Conservation (phyloP, 192 early-diverging fungal genomes). For the Rhizophagus sp. region DNA sequence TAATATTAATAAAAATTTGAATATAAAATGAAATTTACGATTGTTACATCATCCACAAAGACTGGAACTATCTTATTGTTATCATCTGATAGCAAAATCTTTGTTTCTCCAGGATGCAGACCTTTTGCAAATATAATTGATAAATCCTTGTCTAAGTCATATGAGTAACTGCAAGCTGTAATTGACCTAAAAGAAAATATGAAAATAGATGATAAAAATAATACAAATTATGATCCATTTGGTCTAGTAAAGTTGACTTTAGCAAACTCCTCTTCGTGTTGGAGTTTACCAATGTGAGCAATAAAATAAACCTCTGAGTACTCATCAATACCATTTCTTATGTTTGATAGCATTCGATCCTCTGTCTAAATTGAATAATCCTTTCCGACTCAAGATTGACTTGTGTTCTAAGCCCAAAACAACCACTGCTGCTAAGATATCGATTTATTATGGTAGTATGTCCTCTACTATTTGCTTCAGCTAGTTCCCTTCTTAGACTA, state of each 20-base stretch:
- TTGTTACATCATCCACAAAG: background rate
- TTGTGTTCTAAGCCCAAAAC: too few species aligned
- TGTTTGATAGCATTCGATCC: constrained; percentile 4
- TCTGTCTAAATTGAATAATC: background rate
- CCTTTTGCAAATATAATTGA: constrained; percentile 5
- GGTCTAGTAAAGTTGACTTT: constrained; percentile 21
- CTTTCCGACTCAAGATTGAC: too few species aligned
- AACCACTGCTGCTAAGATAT: too few species aligned
- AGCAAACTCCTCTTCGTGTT: background rate
- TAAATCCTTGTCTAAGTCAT: background rate
- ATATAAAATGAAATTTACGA: background rate
- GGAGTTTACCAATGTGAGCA: constrained; percentile 3
- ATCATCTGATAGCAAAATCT: background rate
- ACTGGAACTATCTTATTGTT: constrained; percentile 9
- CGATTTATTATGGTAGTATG: too few species aligned
- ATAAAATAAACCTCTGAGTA: constrained; percentile 19
- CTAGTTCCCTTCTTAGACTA: too few species aligned
- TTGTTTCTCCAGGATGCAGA: constrained; percentile 3
- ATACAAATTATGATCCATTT: background rate
- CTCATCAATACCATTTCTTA: background rate
- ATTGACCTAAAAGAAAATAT: background rate
- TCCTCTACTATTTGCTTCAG: too few species aligned
- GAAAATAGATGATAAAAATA: background rate
- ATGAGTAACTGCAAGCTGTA: constrained; percentile 2
- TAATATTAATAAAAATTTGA: background rate